phyloP scores from a whole-genome alignment of 495 filamentous ascomycete species.

The Xylaria cubensis region DNA sequence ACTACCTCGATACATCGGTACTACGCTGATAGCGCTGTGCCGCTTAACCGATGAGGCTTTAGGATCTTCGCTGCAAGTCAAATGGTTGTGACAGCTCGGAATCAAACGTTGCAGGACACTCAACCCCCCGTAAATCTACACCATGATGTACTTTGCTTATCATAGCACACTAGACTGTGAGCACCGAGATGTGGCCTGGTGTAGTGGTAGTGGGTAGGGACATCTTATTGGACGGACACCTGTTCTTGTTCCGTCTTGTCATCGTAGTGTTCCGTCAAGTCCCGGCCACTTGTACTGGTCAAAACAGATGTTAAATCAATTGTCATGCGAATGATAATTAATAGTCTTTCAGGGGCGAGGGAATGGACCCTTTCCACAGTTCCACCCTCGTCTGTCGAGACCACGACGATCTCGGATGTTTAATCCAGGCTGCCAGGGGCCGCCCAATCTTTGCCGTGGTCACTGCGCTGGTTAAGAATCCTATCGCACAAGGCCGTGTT shows the following conservation, averaged over 20 bases:
- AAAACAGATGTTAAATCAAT: slow-evolving; percentile 10
- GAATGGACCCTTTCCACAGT: slow-evolving; percentile 19
- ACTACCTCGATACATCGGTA: neutral
- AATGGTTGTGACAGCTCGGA: slow-evolving; percentile 18
- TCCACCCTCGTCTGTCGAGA: slow-evolving; percentile 23
- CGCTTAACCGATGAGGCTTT: slow-evolving; percentile 26
- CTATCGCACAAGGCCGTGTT: slow-evolving; percentile 24
- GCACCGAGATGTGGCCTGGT: slow-evolving; percentile 3
- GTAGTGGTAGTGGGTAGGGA: neutral
- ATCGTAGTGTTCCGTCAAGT: slow-evolving; percentile 13
- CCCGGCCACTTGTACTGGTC: slow-evolving; percentile 11
- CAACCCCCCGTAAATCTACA: slow-evolving; percentile 14
- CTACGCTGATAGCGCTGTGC: slow-evolving; percentile 19
- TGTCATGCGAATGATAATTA: slow-evolving; percentile 15
- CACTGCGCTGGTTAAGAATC: slow-evolving; percentile 17
- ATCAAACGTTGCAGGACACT: slow-evolving; percentile 27
- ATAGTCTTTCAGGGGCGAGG: slow-evolving; percentile 20
- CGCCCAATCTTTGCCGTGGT: slow-evolving; percentile 10
- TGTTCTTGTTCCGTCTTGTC: slow-evolving; percentile 13
- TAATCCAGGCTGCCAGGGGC: slow-evolving; percentile 21
- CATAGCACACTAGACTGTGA: slow-evolving; percentile 9
- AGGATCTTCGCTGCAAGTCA: slow-evolving; percentile 26
- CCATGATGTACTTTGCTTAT: slow-evolving; percentile 9
- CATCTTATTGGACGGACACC: slow-evolving; percentile 3
- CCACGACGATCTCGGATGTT: slow-evolving; percentile 23